Evolutionary conservation across 2,329 filamentous ascomycete genomes (phyloP).

Genomic region (Aspergillus sclerotialis): DNA sequence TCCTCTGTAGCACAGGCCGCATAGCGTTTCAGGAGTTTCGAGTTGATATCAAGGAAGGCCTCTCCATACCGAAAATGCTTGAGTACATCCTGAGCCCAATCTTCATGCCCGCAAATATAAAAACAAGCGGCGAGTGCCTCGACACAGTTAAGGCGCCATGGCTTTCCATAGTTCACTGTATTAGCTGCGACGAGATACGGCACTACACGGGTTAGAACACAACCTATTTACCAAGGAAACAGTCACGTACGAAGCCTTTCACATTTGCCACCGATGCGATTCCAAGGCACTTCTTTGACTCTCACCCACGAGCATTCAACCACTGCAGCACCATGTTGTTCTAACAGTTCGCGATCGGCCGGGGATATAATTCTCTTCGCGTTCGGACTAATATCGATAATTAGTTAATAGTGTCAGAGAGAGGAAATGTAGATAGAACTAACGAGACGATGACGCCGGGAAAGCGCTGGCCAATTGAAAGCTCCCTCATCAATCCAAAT

Average conservation of each 20-base stretch:
- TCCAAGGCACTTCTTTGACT: slow-evolving; percentile 84
- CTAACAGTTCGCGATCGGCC: slow-evolving; percentile 72
- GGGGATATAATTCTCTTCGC: slow-evolving; percentile 79
- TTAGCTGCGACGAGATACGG: slow-evolving; percentile 97
- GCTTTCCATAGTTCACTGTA: slow-evolving; percentile 92
- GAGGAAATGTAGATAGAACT: slow-evolving; percentile 15
- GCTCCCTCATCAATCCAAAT: slow-evolving; percentile 84
- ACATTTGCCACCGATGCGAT: slow-evolving; percentile 85
- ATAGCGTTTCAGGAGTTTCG: slow-evolving; percentile 72
- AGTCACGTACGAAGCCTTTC: slow-evolving; percentile 58
- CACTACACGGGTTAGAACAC: slow-evolving; percentile 36
- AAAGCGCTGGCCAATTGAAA: slow-evolving; percentile 86
- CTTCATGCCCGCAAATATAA: slow-evolving; percentile 80
- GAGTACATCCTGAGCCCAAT: slow-evolving; percentile 83
- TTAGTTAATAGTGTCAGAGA: slow-evolving; percentile 2
- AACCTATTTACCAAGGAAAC: neutral
- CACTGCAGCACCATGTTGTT: slow-evolving; percentile 85
- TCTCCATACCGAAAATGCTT: slow-evolving; percentile 81
- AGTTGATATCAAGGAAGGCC: slow-evolving; percentile 87
- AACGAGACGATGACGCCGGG: slow-evolving; percentile 83
- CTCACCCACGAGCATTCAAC: slow-evolving; percentile 97
- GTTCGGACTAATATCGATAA: slow-evolving; percentile 55
- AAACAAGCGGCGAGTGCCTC: slow-evolving; percentile 92
- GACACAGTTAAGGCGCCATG: slow-evolving; percentile 91
- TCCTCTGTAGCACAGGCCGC: slow-evolving; percentile 75